Evolutionary conservation across 148 eudicot species (phyloP).

Genomic region (Persicaria tinctoria): DNA sequence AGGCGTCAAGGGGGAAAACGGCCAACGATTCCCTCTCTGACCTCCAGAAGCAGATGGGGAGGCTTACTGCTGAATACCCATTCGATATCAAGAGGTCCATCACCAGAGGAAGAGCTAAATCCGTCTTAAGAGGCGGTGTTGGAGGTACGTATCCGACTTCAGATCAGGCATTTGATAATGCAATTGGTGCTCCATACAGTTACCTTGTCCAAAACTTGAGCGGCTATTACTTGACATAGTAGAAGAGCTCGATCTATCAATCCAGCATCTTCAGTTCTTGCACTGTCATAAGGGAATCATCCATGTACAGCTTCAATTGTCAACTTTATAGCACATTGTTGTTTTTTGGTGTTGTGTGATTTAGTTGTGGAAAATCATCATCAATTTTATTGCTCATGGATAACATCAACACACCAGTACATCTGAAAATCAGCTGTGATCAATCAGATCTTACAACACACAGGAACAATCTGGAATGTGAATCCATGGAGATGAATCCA

Average conservation of each 20-base stretch:
- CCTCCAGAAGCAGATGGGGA: conserved; percentile 91
- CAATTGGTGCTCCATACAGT: conserved; percentile 38
- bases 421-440: background rate
- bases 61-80: conserved; percentile 86
- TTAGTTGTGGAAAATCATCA: background rate
- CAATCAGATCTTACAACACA: background rate
- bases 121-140: conserved; percentile 32
- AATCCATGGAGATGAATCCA: background rate
- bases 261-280: background rate
- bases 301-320: background rate
- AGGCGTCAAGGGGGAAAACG: conserved; percentile 61
- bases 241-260: background rate
- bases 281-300: background rate
- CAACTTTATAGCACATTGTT: background rate
- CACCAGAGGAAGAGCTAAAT: conserved; percentile 47
- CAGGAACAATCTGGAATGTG: background rate
- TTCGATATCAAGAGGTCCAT: conserved; percentile 46
- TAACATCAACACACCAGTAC: background rate
- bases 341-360: too few species aligned
- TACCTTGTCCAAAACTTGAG: conserved; percentile 56
- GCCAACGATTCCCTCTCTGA: conserved; percentile 72
- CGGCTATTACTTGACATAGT: conserved; percentile 51
- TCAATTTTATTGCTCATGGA: background rate
- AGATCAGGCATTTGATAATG: conserved; percentile 45
- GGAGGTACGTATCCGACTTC: conserved; percentile 27